Evolutionary conservation across 2,329 filamentous ascomycete species (phyloP).

Genomic region (Botrytis aclada): DNA sequence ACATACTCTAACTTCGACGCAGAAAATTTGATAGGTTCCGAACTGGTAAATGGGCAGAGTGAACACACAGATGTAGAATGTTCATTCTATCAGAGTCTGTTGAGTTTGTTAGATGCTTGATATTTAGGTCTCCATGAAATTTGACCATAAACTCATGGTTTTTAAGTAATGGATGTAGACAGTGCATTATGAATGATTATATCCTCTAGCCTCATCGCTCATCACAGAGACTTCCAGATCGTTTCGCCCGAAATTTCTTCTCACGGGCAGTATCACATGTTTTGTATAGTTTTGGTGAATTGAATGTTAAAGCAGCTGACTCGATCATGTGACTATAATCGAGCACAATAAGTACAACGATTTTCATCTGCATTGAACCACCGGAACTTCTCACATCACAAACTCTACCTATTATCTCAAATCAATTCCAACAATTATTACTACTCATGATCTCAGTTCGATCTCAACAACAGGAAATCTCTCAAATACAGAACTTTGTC

Average conservation of each 20-base stretch:
- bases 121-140: neutral
- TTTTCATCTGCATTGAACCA: neutral
- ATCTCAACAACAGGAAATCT: neutral
- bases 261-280: neutral
- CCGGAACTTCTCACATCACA: neutral
- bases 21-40: neutral
- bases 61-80: neutral
- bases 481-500: neutral
- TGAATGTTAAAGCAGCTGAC: neutral
- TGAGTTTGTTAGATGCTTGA: neutral
- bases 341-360: neutral
- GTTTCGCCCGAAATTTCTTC: too few species aligned
- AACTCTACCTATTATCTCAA: neutral
- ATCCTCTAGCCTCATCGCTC: neutral
- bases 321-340: neutral
- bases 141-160: neutral
- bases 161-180: neutral
- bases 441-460: neutral
- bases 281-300: neutral
- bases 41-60: neutral
- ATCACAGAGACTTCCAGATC: neutral
- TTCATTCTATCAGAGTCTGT: neutral
- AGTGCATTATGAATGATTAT: neutral
- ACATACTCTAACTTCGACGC: neutral
- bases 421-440: neutral